Evolutionary conservation across 768 basidiomycete genomes (phyloP).

Genomic region (Tylopilus intermedius): DNA sequence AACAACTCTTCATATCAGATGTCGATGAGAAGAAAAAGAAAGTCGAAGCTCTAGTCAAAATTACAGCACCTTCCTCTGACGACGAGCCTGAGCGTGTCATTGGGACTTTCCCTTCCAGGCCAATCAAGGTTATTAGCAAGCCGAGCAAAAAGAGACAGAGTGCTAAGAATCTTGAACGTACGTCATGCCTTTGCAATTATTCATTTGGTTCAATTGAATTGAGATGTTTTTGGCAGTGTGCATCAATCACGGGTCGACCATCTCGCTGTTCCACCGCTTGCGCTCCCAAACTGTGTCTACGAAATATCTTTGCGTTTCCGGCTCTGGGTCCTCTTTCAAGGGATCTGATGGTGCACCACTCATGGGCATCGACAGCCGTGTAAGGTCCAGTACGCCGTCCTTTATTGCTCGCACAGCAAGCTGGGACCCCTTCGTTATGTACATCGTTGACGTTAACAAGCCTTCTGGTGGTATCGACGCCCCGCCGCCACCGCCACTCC

Average conservation of each 20-base stretch:
- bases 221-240: conserved; percentile 53
- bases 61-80: conserved; percentile 73
- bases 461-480: conserved; percentile 73
- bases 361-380: conserved; percentile 72
- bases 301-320: conserved; percentile 93
- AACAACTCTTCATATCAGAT: conserved; percentile 92
- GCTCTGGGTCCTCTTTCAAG: conserved; percentile 86
- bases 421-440: conserved; percentile 96
- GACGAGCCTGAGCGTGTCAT: conserved; percentile 80
- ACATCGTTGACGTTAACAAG: conserved; percentile 91
- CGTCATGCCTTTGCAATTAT: conserved; percentile 32
- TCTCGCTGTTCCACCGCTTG: conserved; percentile 93
- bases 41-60: conserved; percentile 88
- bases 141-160: conserved; percentile 96
- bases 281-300: conserved; percentile 95
- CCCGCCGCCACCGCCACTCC: conserved; percentile 75
- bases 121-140: conserved; percentile 99
- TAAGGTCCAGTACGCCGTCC: conserved; percentile 69
- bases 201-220: conserved; percentile 12
- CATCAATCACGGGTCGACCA: conserved; percentile 92
- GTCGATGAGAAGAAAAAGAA: conserved; percentile 94
- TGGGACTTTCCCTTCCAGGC: conserved; percentile 84
- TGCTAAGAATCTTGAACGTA: conserved; percentile 88
- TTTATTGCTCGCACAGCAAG: conserved; percentile 87
- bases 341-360: conserved; percentile 88